These are phyloP conservation scores for Leccinum variicolor DNA, from an alignment of 768 basidiomycete genomes.

Conservation along the genomic window DNA sequence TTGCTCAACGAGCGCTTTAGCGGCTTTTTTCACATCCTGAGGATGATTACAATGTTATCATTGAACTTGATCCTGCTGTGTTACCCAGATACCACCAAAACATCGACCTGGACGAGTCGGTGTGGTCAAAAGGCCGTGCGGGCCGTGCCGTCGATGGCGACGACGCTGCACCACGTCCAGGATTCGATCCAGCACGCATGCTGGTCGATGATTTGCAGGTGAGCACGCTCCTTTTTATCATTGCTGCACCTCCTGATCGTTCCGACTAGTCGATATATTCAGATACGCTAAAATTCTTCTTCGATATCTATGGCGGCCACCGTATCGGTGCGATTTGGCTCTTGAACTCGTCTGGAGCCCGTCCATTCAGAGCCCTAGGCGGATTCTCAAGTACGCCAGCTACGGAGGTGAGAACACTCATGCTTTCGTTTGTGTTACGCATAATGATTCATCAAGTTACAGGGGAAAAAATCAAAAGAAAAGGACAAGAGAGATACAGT, in stretches of 20 bases:
- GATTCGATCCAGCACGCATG: slow-evolving; percentile 74
- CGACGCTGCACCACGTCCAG: slow-evolving; percentile 44
- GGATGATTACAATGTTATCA: slow-evolving; percentile 80
- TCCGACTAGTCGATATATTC: slow-evolving; percentile 58
- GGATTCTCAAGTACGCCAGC: slow-evolving; percentile 72
- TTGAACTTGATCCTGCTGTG: slow-evolving; percentile 63
- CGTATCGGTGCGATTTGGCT: slow-evolving; percentile 87
- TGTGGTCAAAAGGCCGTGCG: slow-evolving; percentile 40
- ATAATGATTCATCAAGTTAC: slow-evolving; percentile 4
- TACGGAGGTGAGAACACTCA: slow-evolving; percentile 27
- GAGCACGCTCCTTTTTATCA: slow-evolving; percentile 12
- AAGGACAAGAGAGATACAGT: slow-evolving; percentile 59
- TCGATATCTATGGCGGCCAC: slow-evolving; percentile 76
- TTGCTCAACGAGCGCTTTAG: slow-evolving; percentile 36
- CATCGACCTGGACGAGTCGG: slow-evolving; percentile 45
- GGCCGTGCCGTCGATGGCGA: slow-evolving; percentile 29
- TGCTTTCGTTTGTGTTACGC: not conserved
- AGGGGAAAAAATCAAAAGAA: slow-evolving; percentile 31
- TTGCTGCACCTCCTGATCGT: slow-evolving; percentile 1
- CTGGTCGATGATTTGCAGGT: slow-evolving; percentile 76
- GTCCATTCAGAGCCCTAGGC: slow-evolving; percentile 77
- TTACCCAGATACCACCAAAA: slow-evolving; percentile 78
- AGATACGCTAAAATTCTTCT: slow-evolving; percentile 80
- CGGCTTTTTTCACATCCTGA: slow-evolving; percentile 82
- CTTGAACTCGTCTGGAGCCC: slow-evolving; percentile 54